Conservation (phyloP, 768 basidiomycete species). For the Psilocybe cubensis region DNA sequence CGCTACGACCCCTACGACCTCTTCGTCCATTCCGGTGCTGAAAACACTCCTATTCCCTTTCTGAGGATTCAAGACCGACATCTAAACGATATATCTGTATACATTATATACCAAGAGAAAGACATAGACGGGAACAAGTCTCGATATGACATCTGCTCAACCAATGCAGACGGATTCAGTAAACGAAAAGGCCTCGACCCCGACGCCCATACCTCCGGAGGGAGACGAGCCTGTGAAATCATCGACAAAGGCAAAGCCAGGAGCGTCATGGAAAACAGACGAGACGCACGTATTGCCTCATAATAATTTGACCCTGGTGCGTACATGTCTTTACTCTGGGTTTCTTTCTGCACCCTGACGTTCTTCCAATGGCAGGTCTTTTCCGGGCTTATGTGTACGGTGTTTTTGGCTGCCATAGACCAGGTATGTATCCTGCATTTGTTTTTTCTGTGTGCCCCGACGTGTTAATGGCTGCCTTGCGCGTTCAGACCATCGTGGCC, state of each 20-base stretch:
- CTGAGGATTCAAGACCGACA: neutral
- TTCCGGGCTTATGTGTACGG: constrained; percentile 44
- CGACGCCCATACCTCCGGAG: neutral
- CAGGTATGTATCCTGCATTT: constrained; percentile 43
- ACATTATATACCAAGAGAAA: neutral
- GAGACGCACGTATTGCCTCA: constrained; percentile 63
- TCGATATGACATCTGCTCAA: neutral
- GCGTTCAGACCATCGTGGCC: constrained; percentile 61
- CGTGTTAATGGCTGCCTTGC: neutral
- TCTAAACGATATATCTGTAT: too few relatives aligned
- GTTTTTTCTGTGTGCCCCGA: neutral
- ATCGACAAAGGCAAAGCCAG: constrained; percentile 33
- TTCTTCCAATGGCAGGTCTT: constrained; percentile 40
- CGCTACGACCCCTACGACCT: neutral
- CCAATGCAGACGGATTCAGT: neutral
- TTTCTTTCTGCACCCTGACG: neutral
- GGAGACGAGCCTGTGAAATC: constrained; percentile 7
- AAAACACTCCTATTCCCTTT: neutral
- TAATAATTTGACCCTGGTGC: constrained; percentile 51
- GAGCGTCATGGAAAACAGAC: constrained; percentile 55
- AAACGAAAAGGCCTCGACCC: neutral
- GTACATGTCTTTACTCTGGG: constrained; percentile 13
- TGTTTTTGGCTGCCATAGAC: constrained; percentile 61
- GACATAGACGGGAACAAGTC: neutral
- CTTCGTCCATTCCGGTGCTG: neutral